A percentile compares a stretch with the other conserved stretches of the same genome.
phyloP scores from a whole-genome alignment of 306 rosid species.

The Crataegus laevigata region DNA sequence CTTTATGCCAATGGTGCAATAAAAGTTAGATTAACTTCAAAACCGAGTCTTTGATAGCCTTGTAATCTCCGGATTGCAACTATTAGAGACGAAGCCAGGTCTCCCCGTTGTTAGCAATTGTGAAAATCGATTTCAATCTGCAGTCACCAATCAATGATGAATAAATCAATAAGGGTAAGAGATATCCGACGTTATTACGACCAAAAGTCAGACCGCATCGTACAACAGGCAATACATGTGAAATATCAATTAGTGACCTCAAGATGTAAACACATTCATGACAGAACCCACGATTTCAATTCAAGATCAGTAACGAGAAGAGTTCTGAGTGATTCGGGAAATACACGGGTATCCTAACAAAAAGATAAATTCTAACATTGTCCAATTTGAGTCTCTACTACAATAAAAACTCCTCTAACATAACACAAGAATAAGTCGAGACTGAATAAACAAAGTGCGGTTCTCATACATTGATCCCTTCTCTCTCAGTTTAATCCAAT shows the following conservation, averaged over 20 bases:
- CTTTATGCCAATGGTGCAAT: background rate
- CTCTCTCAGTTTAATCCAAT: background rate
- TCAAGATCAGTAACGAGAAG: background rate
- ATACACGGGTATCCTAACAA: background rate
- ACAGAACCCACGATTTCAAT: background rate
- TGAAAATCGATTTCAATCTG: background rate
- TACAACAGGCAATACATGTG: background rate
- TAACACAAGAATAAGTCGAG: background rate
- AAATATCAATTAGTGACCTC: background rate
- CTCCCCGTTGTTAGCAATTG: background rate
- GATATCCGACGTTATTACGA: background rate
- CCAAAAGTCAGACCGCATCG: background rate
- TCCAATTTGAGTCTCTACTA: background rate
- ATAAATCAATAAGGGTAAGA: background rate
- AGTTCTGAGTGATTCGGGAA: background rate
- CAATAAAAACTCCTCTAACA: background rate
- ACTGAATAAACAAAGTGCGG: background rate
- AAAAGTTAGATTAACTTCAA: background rate
- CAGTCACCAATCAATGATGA: constrained; percentile 2
- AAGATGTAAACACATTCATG: background rate
- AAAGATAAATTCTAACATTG: background rate
- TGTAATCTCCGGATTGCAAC: background rate
- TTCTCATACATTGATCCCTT: background rate
- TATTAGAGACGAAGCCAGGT: background rate
- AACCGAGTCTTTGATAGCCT: background rate